Conservation (phyloP, 192 early-diverging fungal genomes). For the Gorgonomyces haynaldii region DNA sequence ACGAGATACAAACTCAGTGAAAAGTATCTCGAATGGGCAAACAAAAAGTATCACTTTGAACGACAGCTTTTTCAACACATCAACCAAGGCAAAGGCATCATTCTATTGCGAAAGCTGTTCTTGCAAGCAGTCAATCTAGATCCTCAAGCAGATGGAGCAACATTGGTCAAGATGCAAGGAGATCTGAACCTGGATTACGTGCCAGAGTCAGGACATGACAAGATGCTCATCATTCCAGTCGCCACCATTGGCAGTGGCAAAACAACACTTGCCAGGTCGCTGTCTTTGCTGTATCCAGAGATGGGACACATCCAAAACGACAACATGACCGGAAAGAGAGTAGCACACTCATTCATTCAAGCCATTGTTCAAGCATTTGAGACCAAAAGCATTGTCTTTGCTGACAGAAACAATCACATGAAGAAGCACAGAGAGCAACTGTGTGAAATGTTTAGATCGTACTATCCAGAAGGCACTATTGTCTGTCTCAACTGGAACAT, state of each 20-base stretch:
- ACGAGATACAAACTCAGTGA: conserved; percentile 42
- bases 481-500: conserved; percentile 69
- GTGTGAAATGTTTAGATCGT: conserved; percentile 28
- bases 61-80: conserved; percentile 58
- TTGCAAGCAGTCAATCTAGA: conserved; percentile 32
- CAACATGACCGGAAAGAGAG: conserved; percentile 53
- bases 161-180: not conserved
- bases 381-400: conserved; percentile 54
- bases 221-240: conserved; percentile 55
- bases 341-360: conserved; percentile 36
- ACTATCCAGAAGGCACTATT: conserved; percentile 51
- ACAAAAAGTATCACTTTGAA: conserved; percentile 38
- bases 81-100: conserved; percentile 66
- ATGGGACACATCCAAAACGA: conserved; percentile 78
- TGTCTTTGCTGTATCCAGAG: conserved; percentile 13
- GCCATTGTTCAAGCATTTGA: conserved; percentile 44
- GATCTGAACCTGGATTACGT: not conserved
- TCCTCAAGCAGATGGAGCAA: not conserved
- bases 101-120: conserved; percentile 67
- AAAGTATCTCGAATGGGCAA: conserved; percentile 68
- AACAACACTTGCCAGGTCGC: conserved; percentile 21
- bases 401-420: conserved; percentile 69
- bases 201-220: conserved; percentile 6
- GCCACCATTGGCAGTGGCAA: conserved; percentile 73
- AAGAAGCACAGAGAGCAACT: conserved; percentile 38